Evolutionary conservation across 2,329 filamentous ascomycete species (phyloP), one percentile per base, ranked within the genome.

Genomic region (Lasiodiplodia hormozganensis): DNA sequence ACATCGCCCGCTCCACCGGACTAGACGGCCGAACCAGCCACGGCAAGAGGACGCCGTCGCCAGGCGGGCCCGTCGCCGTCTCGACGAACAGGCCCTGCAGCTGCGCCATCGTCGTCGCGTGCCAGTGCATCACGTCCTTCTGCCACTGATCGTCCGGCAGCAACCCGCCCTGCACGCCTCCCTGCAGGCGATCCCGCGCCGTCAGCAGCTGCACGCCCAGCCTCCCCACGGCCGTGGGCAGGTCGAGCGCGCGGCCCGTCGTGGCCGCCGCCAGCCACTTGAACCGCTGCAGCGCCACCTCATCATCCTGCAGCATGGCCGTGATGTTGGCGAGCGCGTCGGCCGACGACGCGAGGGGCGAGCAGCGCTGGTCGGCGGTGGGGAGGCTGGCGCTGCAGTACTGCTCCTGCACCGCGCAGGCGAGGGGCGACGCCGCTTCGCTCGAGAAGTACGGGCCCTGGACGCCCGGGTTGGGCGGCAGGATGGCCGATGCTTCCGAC

Each of bases 71-170:
- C 21, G 34, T 62, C 36, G 66, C 70, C 4, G 47, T 31, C n/a
- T 69, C 67, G 8, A 70, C 64, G 8, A 72, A 18, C 3, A 18
- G 23, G 21, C 49, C 28, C 54, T 72, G 70, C 57, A n/a, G 64
- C 21, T n/a, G 65, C 68, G 14, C 72, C 65, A 18, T 36, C 8
- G 38, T 65, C 11, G 68, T 62, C 21, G 67, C 64, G 43, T 68
- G 52, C 34, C 68, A 68, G 49, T 71, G 58, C 49, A 71, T 65
- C 16, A 72, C 49, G 28, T 73, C 72, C 11, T 31, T 7, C 54
- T 73, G 67, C 72, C 72, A 73, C 56, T 68, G 57, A 25, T 70
- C 65, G 11, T 52, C 38, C 2, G 69, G 69, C 28, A 73, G 36
- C 14, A 62, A 28, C 5, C 49, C 43, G 7, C 43, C 28, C 25